Evolutionary conservation across 2,329 filamentous ascomycete species (phyloP).

Genomic region (Penicillium corylophilum): DNA sequence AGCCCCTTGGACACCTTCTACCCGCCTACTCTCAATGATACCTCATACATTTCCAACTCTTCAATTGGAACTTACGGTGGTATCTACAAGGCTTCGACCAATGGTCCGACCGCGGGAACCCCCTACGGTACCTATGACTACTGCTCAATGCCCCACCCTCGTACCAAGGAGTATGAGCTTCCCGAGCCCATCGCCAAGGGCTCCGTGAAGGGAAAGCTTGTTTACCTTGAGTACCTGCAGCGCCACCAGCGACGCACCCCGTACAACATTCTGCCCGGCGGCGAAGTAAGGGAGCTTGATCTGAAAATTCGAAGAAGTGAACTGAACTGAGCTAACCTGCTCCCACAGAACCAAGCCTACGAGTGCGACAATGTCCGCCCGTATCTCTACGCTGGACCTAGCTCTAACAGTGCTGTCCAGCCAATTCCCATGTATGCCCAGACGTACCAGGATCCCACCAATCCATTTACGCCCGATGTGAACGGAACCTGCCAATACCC

Average conservation of each 20-base stretch:
- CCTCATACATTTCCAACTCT: conserved; percentile 37
- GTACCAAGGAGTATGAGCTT: conserved; percentile 30
- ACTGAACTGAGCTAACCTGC: not conserved
- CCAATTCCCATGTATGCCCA: conserved; percentile 37
- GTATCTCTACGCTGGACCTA: conserved; percentile 36
- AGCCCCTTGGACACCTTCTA: conserved; percentile 33
- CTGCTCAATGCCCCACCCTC: conserved; percentile 43
- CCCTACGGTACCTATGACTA: conserved; percentile 40
- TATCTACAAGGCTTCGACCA: conserved; percentile 31
- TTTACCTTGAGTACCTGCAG: conserved; percentile 42
- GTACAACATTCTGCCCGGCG: conserved; percentile 41
- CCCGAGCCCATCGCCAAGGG: conserved; percentile 30
- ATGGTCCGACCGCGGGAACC: conserved; percentile 19
- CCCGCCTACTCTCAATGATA: conserved; percentile 37
- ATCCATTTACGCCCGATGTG: conserved; percentile 35
- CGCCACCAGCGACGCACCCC: conserved; percentile 41
- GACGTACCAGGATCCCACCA: conserved; percentile 36
- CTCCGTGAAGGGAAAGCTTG: conserved; percentile 29
- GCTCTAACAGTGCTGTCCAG: conserved; percentile 11
- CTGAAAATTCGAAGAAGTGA: too few relatives aligned
- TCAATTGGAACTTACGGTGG: conserved; percentile 40
- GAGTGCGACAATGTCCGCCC: conserved; percentile 39
- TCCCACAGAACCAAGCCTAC: conserved; percentile 36
- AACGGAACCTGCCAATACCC: conserved; percentile 41
- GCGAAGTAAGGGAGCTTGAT: conserved; percentile 28